These are phyloP conservation scores for Cystofilobasidium macerans DNA, from an alignment of 768 basidiomycete species.

Conservation along the genomic window DNA sequence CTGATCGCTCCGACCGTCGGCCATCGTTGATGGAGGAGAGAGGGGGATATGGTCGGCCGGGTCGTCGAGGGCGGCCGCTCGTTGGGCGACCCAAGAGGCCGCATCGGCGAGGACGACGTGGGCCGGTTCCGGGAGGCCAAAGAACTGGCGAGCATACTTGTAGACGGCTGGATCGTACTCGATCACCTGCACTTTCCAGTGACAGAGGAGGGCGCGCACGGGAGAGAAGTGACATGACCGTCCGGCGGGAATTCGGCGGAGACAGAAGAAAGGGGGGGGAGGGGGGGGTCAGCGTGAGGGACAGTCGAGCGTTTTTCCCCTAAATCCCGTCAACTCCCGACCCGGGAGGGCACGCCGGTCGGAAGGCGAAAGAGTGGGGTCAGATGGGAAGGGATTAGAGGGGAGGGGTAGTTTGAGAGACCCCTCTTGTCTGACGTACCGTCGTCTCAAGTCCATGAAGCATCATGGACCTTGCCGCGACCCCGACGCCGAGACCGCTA, in stretches of 20 bases:
- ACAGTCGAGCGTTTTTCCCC: too few relatives aligned
- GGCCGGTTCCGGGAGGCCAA: constrained; percentile 56
- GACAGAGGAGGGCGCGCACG: neutral
- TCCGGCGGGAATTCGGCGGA: constrained; percentile 35
- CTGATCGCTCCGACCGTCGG: too few relatives aligned
- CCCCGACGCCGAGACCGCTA: constrained; percentile 81
- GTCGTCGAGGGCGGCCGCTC: constrained; percentile 36
- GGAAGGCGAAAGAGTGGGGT: too few relatives aligned
- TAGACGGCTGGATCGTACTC: constrained; percentile 91
- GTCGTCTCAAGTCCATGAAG: constrained; percentile 42
- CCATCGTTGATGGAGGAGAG: too few relatives aligned
- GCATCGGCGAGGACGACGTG: constrained; percentile 70
- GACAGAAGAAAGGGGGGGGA: too few relatives aligned
- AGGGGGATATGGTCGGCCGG: too few relatives aligned
- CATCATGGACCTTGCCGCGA: constrained; percentile 63
- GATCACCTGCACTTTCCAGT: constrained; percentile 23
- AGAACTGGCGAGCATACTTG: constrained; percentile 63
- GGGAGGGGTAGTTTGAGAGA: too few relatives aligned
- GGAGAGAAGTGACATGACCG: constrained; percentile 50
- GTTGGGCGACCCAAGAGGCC: constrained; percentile 50
- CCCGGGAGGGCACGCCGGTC: too few relatives aligned
- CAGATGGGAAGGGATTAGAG: too few relatives aligned
- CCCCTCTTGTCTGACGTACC: too few relatives aligned
- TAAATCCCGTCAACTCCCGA: too few relatives aligned
- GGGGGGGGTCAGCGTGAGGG: too few relatives aligned